Conservation (phyloP, 2,329 filamentous ascomycete species). For the Colletotrichum spinosum region DNA sequence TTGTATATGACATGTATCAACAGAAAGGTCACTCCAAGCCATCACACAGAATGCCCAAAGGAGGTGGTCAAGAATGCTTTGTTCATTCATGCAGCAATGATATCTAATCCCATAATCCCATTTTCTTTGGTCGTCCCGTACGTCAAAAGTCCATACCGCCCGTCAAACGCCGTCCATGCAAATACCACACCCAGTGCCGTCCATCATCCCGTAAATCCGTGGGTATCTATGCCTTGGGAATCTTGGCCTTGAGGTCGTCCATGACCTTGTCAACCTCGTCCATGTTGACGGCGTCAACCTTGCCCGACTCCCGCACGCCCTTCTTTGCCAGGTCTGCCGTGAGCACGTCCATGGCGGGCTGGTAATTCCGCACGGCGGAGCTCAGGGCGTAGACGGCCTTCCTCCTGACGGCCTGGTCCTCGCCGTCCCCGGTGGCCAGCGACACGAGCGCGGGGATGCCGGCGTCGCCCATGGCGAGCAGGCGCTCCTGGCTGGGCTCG, state of each 20-base stretch:
- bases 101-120: slow-evolving; percentile 20
- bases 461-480: slow-evolving; percentile 64
- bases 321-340: slow-evolving; percentile 69
- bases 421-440: slow-evolving; percentile 70
- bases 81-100: slow-evolving; percentile 6
- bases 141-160: slow-evolving; percentile 23
- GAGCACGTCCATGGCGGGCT: slow-evolving; percentile 80
- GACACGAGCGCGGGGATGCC: slow-evolving; percentile 78
- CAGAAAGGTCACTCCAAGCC: slow-evolving; percentile 28
- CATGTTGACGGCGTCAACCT: slow-evolving; percentile 89
- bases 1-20: slow-evolving; percentile 38
- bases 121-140: slow-evolving; percentile 22
- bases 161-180: slow-evolving; percentile 53
- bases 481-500: slow-evolving; percentile 81
- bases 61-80: background rate
- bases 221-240: slow-evolving; percentile 39
- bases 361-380: slow-evolving; percentile 88
- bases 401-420: slow-evolving; percentile 74
- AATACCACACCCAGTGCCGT: slow-evolving; percentile 31
- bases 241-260: slow-evolving; percentile 66
- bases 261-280: slow-evolving; percentile 84
- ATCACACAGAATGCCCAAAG: background rate
- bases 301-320: slow-evolving; percentile 63
- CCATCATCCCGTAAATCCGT: slow-evolving; percentile 2
- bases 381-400: slow-evolving; percentile 94